These are phyloP conservation scores for Sutorius australiensis DNA, from an alignment of 768 basidiomycete species.

Conservation along the genomic window DNA sequence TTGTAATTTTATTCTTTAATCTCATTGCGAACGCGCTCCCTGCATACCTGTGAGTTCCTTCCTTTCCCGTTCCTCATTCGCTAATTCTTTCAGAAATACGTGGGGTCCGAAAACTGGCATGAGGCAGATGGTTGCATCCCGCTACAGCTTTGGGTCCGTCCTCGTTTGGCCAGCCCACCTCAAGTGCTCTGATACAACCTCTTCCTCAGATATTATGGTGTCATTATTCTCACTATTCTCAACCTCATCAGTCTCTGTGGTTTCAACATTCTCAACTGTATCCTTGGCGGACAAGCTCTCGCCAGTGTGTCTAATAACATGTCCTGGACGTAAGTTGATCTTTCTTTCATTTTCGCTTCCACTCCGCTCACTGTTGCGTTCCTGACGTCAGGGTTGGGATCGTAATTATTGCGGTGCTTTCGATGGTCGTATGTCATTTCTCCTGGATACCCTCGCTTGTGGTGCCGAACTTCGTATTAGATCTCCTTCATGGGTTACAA, in stretches of 20 bases:
- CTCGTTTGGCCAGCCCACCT: constrained; percentile 34
- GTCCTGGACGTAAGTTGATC: constrained; percentile 44
- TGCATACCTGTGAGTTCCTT: constrained; percentile 50
- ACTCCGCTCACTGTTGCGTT: constrained; percentile 5
- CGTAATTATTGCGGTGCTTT: constrained; percentile 67
- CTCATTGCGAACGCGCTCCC: constrained; percentile 55
- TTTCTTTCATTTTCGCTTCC: constrained; percentile 4
- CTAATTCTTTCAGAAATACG: constrained; percentile 40
- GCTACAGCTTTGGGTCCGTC: constrained; percentile 53
- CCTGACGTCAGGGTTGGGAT: constrained; percentile 62
- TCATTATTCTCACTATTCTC: constrained; percentile 47
- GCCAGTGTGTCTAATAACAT: constrained; percentile 51
- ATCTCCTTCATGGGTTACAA: constrained; percentile 65
- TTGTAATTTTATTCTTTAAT: constrained; percentile 68
- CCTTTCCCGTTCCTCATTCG: neutral
- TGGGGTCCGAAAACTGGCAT: constrained; percentile 80
- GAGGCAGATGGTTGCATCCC: constrained; percentile 76
- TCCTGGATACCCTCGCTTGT: neutral
- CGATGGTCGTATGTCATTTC: constrained; percentile 48
- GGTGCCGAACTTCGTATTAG: constrained; percentile 23
- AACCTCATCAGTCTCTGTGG: constrained; percentile 61
- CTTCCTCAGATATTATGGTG: constrained; percentile 48
- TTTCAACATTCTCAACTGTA: constrained; percentile 63
- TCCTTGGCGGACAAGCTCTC: constrained; percentile 66
- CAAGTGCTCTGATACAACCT: neutral